These are phyloP conservation scores for Venturia carpophila DNA, from an alignment of 2,329 filamentous ascomycete genomes.

Conservation along the genomic window DNA sequence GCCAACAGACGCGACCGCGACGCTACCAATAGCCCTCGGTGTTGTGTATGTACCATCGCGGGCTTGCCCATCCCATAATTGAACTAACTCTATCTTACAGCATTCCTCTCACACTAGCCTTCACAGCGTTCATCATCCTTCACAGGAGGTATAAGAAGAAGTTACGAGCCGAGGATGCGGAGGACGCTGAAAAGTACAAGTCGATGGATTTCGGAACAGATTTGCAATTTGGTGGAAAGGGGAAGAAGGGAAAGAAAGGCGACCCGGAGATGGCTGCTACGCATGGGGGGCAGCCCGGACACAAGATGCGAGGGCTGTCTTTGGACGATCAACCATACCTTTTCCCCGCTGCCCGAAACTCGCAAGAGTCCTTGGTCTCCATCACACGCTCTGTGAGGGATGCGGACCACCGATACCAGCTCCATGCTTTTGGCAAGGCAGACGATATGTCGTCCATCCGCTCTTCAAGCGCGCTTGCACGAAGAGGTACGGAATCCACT, in stretches of 20 bases:
- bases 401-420: slow-evolving; percentile 58
- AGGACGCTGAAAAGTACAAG: slow-evolving; percentile 81
- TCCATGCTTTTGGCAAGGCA: slow-evolving; percentile 47
- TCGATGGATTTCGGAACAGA: slow-evolving; percentile 89
- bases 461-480: slow-evolving; percentile 19
- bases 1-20: slow-evolving; percentile 43
- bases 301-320: slow-evolving; percentile 46
- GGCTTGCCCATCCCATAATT: not conserved
- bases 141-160: slow-evolving; percentile 71
- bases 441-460: slow-evolving; percentile 31
- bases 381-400: slow-evolving; percentile 64
- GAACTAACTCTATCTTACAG: slow-evolving; percentile 38
- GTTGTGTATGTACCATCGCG: slow-evolving; percentile 54
- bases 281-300: slow-evolving; percentile 55
- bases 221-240: slow-evolving; percentile 37
- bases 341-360: slow-evolving; percentile 73
- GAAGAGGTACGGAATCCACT: slow-evolving; percentile 40
- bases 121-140: slow-evolving; percentile 63
- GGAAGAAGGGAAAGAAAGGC: slow-evolving; percentile 24
- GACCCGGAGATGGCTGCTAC: slow-evolving; percentile 26
- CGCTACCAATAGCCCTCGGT: slow-evolving; percentile 60
- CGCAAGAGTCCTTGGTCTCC: slow-evolving; percentile 78
- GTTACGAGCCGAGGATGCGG: slow-evolving; percentile 66
- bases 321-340: slow-evolving; percentile 71
- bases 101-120: slow-evolving; percentile 62